Evolutionary conservation across 192 early-diverging fungal species (phyloP), one percentile per base, ranked within the genome.

Genomic region (Backusella sp.): DNA sequence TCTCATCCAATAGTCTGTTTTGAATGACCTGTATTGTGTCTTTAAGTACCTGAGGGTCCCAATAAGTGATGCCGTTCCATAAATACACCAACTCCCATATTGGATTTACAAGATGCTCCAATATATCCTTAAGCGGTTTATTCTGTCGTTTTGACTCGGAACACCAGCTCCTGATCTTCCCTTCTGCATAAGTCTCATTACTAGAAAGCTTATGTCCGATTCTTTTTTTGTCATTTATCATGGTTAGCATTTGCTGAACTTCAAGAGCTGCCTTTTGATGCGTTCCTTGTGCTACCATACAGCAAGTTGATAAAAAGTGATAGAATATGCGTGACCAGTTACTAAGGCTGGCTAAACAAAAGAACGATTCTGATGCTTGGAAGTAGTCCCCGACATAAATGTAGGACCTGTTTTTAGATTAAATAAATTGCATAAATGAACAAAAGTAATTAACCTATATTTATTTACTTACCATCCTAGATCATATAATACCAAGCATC

Each of bases 221-320:
- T 17, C 42, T 34, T 46, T 62, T 42, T 30, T 49, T 70, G 2
- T 74, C 69, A 1, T 65, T 56, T 21, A 82, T 35, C 8, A 79
- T 56, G 4, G 46, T 53, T 2, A 70, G 70, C 0, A 79, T 82
- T 49, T 82, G 81, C 23, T 75, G 36, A 28, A 73, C 75, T 35
- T 82, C 81, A 0, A 79, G 34, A 4, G 74, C 81, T 0, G 81
- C 81, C 42, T 82, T 79, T 39, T 78, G 77, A 21, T 79, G 76
- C 28, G 56, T 56, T 28, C 68, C 77, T 66, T 82, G 74, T 7
- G 72, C 77, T 39, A 76, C 69, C 77, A 82, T 75, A 42, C 81
- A 82, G 26, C 81, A 82, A 12, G 81, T 78, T 6, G 81, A 77
- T 68, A 82, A 76, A 36, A 79, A 82, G n/a, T 82, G 81, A n/a